Conservation (phyloP, 116 monocot species). For the Papilionanthe hybrid region DNA sequence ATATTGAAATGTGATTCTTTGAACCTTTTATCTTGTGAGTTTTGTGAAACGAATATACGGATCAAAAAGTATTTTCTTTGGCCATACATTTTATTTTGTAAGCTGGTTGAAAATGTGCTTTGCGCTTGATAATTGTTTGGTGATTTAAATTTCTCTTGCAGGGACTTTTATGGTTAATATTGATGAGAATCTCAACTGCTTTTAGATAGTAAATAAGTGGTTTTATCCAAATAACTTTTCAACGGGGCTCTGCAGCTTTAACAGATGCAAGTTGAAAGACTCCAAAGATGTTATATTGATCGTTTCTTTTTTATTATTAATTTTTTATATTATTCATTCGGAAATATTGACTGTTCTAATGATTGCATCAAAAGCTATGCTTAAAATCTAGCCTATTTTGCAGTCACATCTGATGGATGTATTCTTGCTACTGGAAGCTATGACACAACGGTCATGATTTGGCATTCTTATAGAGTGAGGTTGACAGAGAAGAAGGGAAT, state of each 20-base stretch:
- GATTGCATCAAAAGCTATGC: background rate
- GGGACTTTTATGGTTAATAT: background rate
- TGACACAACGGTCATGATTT: conserved; percentile 97
- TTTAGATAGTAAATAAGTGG: background rate
- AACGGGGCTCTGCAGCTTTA: background rate
- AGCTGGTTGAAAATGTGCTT: background rate
- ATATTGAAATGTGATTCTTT: background rate
- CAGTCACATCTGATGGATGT: conserved; percentile 91
- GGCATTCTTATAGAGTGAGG: conserved; percentile 58
- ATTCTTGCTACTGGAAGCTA: conserved; percentile 93
- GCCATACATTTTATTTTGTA: background rate
- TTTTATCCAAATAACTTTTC: background rate
- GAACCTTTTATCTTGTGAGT: background rate
- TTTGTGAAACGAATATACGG: background rate
- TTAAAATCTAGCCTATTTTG: conserved; percentile 7
- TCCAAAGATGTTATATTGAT: background rate
- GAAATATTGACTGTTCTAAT: background rate
- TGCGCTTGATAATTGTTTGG: background rate
- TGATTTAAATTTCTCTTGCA: background rate
- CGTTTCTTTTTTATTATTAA: background rate
- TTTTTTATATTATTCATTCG: background rate
- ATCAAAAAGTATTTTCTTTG: background rate
- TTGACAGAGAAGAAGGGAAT: conserved; percentile 50
- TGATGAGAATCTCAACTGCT: background rate
- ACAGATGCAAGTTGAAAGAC: background rate